Evolutionary conservation across 2,329 filamentous ascomycete species (phyloP), one percentile per base, ranked within the genome.

Genomic region (Phialophora chinensis): DNA sequence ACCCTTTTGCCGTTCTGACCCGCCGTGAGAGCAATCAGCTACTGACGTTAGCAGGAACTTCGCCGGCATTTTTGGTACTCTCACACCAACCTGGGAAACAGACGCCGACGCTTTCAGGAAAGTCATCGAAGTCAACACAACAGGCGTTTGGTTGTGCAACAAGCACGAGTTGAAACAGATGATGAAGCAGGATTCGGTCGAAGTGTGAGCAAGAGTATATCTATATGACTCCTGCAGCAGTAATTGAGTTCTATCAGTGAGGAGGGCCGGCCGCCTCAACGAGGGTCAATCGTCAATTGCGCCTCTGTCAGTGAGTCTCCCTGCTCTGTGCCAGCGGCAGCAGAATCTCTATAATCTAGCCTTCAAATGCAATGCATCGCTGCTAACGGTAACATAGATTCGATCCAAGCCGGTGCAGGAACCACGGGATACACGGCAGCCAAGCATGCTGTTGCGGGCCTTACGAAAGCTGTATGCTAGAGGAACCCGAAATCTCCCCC

Each of bases 81-180:
- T 66, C 12, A 27, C 4, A 2, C 29, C 23, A 25, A 68, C 62
- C 14, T 66, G 57, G 55, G 69, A 69, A 2, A 62, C 53, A 8
- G 52, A 55, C 17, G 91, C 96, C 81, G 88, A 87, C 73, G 93
- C 97, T 82, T 97, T 93, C 93, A 92, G 97, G 75, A 82, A 95
- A 71, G 97, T 93, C 3, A 92, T 96, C 68, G 89, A 88, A 77
- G 95, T 97, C 83, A 97, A 97, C 79, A 93, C 97, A 78, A 96
- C 97, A 86, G 93, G 93, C 49, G 93, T 97, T 17, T 97, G 93
- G 93, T 96, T 88, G 77, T 93, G 93, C 69, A 90, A 88, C 85
- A 97, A 97, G 85, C 91, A 97, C 78, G 92, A 93, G 7, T 88
- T 97, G 44, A 59, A 31, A 44, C 66, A 68, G 58, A 69, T 69